Evolutionary conservation across 768 basidiomycete genomes (phyloP), one percentile per base, ranked within the genome.

Genomic region (Tricholomella constricta): DNA sequence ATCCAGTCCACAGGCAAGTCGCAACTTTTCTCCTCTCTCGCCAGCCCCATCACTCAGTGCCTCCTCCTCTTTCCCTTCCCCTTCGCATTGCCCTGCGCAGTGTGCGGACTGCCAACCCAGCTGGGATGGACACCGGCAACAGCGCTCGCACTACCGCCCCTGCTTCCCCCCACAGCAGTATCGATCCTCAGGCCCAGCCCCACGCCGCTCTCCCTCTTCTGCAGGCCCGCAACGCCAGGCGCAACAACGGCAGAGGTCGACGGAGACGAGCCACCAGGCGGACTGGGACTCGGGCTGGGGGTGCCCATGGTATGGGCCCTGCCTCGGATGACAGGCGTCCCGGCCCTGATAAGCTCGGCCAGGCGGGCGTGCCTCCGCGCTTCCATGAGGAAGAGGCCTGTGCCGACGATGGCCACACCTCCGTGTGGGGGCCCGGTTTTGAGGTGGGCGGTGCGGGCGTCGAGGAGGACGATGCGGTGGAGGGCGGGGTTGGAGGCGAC

Each of bases 321-420:
- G 1, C 55, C 57, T 10, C 65, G 54, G 1, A 62, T 56, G 19
- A 68, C 57, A 0, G 53, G 52, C 59, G 83, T 82, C 61, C 85
- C 85, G 41, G 71, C 70, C 43, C 70, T 72, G 49, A 86, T 79
- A 46, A 86, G 72, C 55, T 82, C 82, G 38, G 66, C 72, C 46
- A 87, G 67, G 35, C 80, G 68, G 15, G 72, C 46, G 44, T 85
- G 78, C 56, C 77, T 77, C 67, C 69, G 76, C 0, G 84, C 81
- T 62, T 82, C 79, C 54, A 72, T 76, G 62, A 86, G 73, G 66
- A 83, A 88, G 59, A 86, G 66, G 15, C 81, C 79, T 0, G 79
- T 79, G 14, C 76, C 73, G 12, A 49, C 22, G 14, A 56, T 51
- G 15, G 31, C 31, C 14, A 14, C 2, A 11, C 29, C 29, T 11